Evolutionary conservation across 2,329 filamentous ascomycete genomes (phyloP), one percentile per base, ranked within the genome.

Genomic region (Nectriaceae sp.): DNA sequence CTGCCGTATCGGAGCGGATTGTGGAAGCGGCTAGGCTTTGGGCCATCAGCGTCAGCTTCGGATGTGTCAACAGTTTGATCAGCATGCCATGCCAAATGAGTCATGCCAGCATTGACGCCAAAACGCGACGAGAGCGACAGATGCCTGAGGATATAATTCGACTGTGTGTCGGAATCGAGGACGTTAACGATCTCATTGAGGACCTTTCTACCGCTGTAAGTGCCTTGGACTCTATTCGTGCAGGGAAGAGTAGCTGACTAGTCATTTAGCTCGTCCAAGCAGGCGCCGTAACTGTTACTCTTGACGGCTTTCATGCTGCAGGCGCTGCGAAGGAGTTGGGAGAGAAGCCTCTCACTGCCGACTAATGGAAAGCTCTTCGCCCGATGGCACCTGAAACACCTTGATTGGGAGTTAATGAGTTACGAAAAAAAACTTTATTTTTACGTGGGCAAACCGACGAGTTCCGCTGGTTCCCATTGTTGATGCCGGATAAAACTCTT

Each of bases 21-120:
- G 94, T 99, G 4, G 94, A 97, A 73, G 89, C 89, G 22, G 89
- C 94, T 3, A 84, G 89, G 56, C 77, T 99, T 24, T 99, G 90
- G 85, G 91, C 89, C 26, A 99, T 99, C 61, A 95, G 89, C 57
- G 94, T 99, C 50, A 96, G 90, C 65, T 99, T 99, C 67, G 94
- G 94, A 40, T 97, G 94, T 68, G 94, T 99, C 57, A 99, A 99
- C 75, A 96, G 90, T 67, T 76, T 99, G 69, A 99, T 99, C 71
- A 97, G 92, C 75, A 97, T 99, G 93, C 93, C 94, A 8, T 99
- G 94, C 74, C 91, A 93, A 64, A 99, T 99, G 95, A 97, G 93
- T 72, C 94, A 99, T 72, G 94, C 94, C 33, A 96, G 90, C 67
- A 99, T 99, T 65, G 94, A 97, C 66, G 89, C 91, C 50, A 96